Conservation (phyloP, 2,329 filamentous ascomycete genomes). For the Fusarium domesticum region DNA sequence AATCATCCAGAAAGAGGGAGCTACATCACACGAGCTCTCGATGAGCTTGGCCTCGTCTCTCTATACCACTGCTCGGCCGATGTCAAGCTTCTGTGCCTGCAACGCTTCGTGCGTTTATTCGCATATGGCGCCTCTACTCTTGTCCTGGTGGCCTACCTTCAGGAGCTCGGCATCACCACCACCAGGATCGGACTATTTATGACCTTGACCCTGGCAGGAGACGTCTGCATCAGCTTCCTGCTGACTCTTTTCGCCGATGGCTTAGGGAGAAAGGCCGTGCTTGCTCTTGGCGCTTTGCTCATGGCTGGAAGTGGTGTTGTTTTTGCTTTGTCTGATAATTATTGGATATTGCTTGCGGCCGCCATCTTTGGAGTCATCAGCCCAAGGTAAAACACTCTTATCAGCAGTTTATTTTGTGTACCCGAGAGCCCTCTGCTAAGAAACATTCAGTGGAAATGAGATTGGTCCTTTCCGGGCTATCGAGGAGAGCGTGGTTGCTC, state of each 20-base stretch:
- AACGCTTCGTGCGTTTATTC: slow-evolving; percentile 60
- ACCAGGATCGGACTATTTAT: slow-evolving; percentile 60
- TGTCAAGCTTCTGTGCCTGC: slow-evolving; percentile 53
- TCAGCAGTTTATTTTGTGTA: not conserved
- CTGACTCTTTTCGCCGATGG: slow-evolving; percentile 58
- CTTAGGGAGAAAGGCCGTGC: slow-evolving; percentile 52
- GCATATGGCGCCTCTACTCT: slow-evolving; percentile 60
- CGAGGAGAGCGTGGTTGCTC: slow-evolving; percentile 59
- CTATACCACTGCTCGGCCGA: slow-evolving; percentile 20
- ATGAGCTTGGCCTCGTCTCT: slow-evolving; percentile 29
- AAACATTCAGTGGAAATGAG: slow-evolving; percentile 53
- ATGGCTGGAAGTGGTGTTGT: slow-evolving; percentile 55
- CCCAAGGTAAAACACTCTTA: slow-evolving; percentile 39
- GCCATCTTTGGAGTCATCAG: slow-evolving; percentile 62
- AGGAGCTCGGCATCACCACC: slow-evolving; percentile 48
- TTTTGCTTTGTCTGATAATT: slow-evolving; percentile 52
- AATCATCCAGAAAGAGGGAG: not conserved
- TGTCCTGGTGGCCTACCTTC: slow-evolving; percentile 56
- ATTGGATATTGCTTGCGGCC: slow-evolving; percentile 56
- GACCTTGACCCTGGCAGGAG: slow-evolving; percentile 60
- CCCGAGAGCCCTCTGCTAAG: not conserved
- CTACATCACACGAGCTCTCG: slow-evolving; percentile 1
- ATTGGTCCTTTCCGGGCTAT: slow-evolving; percentile 62
- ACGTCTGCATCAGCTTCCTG: slow-evolving; percentile 56
- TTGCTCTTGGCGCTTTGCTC: slow-evolving; percentile 51